A percentile compares a stretch with the other conserved stretches of the same genome.
These are phyloP conservation scores for Coniochaeta ligniaria DNA, from an alignment of 2,329 filamentous ascomycete genomes.

Conservation along the genomic window DNA sequence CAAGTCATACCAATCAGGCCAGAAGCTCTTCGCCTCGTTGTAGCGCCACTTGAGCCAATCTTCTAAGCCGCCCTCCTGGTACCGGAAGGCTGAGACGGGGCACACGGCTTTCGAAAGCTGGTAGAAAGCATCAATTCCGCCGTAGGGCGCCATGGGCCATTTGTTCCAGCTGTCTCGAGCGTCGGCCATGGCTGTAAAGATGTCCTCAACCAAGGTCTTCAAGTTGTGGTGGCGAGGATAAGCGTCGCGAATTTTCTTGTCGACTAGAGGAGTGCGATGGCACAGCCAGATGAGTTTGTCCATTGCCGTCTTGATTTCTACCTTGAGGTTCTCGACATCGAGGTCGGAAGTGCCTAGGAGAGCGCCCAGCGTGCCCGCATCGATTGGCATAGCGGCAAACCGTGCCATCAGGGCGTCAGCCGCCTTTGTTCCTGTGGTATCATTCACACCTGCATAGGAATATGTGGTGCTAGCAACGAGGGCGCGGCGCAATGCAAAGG, in stretches of 20 bases:
- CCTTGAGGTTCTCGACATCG: not conserved
- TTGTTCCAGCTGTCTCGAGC: not conserved
- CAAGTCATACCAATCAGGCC: slow-evolving; percentile 1
- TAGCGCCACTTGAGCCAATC: not conserved
- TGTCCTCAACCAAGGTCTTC: not conserved
- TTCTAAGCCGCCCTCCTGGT: not conserved
- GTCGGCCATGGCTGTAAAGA: not conserved
- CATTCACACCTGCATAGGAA: not conserved
- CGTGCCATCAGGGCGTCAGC: not conserved
- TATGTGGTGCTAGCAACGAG: not conserved
- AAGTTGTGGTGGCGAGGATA: not conserved
- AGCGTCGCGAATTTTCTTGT: not conserved
- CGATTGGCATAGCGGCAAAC: not conserved
- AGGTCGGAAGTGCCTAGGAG: not conserved
- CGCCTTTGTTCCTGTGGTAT: not conserved
- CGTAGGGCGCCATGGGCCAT: not conserved
- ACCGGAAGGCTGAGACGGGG: not conserved
- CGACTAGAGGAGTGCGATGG: not conserved
- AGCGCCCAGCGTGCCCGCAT: not conserved
- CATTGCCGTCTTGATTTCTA: not conserved
- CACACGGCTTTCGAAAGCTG: not conserved
- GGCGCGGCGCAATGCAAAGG: not conserved
- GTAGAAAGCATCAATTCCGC: not conserved
- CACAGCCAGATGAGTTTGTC: not conserved
- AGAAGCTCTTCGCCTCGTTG: not conserved